Evolutionary conservation across 1,284 basidiomycete genomes (phyloP), one percentile per base, ranked within the genome.

Genomic region (Ustilago cynodontis): DNA sequence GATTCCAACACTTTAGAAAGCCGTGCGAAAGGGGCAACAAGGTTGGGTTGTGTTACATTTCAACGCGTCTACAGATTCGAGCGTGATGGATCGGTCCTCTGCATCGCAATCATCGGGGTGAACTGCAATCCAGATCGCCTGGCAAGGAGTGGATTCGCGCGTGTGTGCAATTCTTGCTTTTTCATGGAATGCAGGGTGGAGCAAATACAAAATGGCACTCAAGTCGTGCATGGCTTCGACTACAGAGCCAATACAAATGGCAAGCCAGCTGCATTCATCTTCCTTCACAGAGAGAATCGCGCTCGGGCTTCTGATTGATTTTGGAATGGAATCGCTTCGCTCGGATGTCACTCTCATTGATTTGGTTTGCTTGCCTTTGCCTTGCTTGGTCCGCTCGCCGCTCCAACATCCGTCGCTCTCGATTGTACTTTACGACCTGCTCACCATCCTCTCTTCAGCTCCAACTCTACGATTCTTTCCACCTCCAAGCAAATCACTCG

Each of bases 171-270:
- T n/a, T n/a, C n/a, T n/a, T n/a, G n/a, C n/a, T n/a, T 55, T 55
- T 57, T 31, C 22, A 26, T 39, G 22, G 33, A 39, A 45, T 61
- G 50, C 50, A 53, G 59, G 59, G 59, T 61, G 59, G 59, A 61
- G 59, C 59, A 61, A n/a, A 45, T 59, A 61, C 51, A 61, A 52
- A 53, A 18, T 31, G 26, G 24, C 26, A 20, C 20, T n/a, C 10
- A 53, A 37, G 8, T 9, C 49, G 13, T 51, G 58, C 58, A 59
- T 59, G 35, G 14, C 10, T 26, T 18, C 18, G 7, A 29, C 26
- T 59, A 41, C 20, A 59, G 16, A 18, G 37, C 37, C 26, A 59
- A 51, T 51, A 51, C 58, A 52, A 53, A 53, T 22, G 31, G 43
- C 56, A 35, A 31, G 55, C 53, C 35, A 58, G 56, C 57, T 59